A percentile compares a stretch with the other conserved stretches of the same genome.
Evolutionary conservation across 352 stramenopile genomes (phyloP).

Genomic region (Phytophthora constricta): DNA sequence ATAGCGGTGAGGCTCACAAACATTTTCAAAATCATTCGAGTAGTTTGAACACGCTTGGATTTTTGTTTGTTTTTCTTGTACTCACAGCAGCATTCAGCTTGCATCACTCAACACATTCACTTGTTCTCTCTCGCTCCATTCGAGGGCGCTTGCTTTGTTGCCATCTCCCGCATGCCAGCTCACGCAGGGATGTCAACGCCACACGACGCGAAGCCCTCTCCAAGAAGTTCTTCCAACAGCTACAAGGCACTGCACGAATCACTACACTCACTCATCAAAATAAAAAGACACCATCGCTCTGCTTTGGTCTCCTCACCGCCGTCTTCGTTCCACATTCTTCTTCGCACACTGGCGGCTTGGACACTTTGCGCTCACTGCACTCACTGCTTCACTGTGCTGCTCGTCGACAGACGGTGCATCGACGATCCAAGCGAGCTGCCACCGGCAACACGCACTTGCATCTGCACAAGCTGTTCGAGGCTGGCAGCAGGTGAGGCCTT

Average conservation of each 20-base stretch:
- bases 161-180: conserved; percentile 16
- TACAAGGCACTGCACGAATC: conserved; percentile 47
- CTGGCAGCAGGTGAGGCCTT: conserved; percentile 75
- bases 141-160: conserved; percentile 20
- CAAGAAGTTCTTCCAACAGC: conserved; percentile 50
- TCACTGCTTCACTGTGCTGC: conserved; percentile 38
- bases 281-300: conserved; percentile 32
- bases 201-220: conserved; percentile 24
- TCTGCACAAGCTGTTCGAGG: conserved; percentile 85
- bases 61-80: conserved; percentile 27
- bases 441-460: conserved; percentile 80
- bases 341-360: conserved; percentile 19
- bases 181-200: conserved; percentile 20
- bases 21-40: conserved; percentile 1
- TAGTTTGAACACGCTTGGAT: conserved; percentile 37
- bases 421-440: conserved; percentile 46
- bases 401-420: conserved; percentile 66
- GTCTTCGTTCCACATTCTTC: conserved; percentile 31
- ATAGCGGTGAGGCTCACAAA: not conserved
- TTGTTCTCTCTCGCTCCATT: conserved; percentile 36
- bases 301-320: conserved; percentile 16
- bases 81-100: conserved; percentile 41
- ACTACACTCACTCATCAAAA: conserved; percentile 40
- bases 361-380: conserved; percentile 15
- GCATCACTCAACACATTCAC: conserved; percentile 43